A percentile compares a stretch with the other conserved stretches of the same genome.
Evolutionary conservation across 1,139 yeast genomes (phyloP).

Genomic region (Hyphopichia buzzinii): DNA sequence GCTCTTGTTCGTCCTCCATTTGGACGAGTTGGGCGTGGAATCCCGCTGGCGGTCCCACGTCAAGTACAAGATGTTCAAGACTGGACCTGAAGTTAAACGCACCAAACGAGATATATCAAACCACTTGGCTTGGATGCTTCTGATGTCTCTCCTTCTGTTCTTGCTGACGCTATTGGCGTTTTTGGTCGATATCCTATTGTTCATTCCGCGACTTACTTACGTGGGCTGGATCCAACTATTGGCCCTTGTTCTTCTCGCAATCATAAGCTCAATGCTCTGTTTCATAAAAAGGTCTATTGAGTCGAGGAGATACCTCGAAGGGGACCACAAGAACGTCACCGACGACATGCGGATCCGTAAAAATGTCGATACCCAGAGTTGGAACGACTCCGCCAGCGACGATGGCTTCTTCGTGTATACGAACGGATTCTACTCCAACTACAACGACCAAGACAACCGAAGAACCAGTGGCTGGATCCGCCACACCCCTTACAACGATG

Average conservation of each 20-base stretch:
- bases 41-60: not conserved
- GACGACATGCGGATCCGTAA: constrained; percentile 39
- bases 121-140: constrained; percentile 32
- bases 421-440: constrained; percentile 37
- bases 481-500: constrained; percentile 16
- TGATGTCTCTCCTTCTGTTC: constrained; percentile 34
- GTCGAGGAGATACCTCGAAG: constrained; percentile 37
- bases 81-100: not conserved
- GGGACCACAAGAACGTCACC: constrained; percentile 25
- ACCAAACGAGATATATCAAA: constrained; percentile 23
- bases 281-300: constrained; percentile 40
- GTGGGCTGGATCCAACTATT: constrained; percentile 46
- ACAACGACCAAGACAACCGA: constrained; percentile 9
- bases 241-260: constrained; percentile 36
- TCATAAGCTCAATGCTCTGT: constrained; percentile 38
- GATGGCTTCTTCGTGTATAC: constrained; percentile 48
- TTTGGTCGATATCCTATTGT: constrained; percentile 40
- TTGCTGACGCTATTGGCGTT: constrained; percentile 39
- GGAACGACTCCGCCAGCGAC: constrained; percentile 38
- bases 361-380: constrained; percentile 16
- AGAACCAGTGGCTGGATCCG: constrained; percentile 6
- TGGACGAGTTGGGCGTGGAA: constrained; percentile 1
- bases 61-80: not conserved
- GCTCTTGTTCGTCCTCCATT: constrained; percentile 7
- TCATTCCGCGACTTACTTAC: constrained; percentile 39